Evolutionary conservation across 2,329 filamentous ascomycete genomes (phyloP), one percentile per base, ranked within the genome.

Genomic region (Helminthosporium solani): DNA sequence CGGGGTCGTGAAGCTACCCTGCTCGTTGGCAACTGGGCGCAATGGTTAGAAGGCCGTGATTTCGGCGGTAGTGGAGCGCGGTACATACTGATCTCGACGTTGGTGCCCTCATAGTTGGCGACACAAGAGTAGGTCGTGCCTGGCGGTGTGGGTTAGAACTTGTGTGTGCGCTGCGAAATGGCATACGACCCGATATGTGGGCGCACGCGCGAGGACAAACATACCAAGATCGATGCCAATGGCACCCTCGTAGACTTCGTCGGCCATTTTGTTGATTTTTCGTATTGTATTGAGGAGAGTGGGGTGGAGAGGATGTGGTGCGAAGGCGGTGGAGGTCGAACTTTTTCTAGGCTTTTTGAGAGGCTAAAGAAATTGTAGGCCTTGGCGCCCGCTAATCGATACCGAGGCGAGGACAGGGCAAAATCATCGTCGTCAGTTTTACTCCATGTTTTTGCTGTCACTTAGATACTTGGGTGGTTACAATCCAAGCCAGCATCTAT

Each of bases 91-190:
- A 99, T 99, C 78, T 99, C 94, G 75, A 97, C 92, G 86, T 96
- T 96, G 82, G 84, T 92, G 75, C 94, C 94, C 80, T 97, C 94
- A 80, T 97, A 99, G 78, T 88, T 95, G 78, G 94, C 94, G 80
- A 97, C 94, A 78, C 94, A 99, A 72, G 94, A 97, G 85, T 99
- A 99, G 77, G 94, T 99, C 67, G 94, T 99, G 78, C 94, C 92
- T 96, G 57, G 54, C 49, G 56, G 56, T 63, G 60, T 61, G 53
- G 60, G 64, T 68, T 62, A 70, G 65, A 54, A 52, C 36, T 34
- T 46, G 47, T 54, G 25, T 35, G 40, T 42, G 40, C 27, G 40
- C 18, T 14, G 20, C 18, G 14, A 35, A 34, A 27, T 23, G 7
- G 11, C 3, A 28, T 27, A 25, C 30, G 21, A 21, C 35, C 35